Conservation (phyloP, 805 yeast genomes). For the Saccharomycopsis fermentans region DNA sequence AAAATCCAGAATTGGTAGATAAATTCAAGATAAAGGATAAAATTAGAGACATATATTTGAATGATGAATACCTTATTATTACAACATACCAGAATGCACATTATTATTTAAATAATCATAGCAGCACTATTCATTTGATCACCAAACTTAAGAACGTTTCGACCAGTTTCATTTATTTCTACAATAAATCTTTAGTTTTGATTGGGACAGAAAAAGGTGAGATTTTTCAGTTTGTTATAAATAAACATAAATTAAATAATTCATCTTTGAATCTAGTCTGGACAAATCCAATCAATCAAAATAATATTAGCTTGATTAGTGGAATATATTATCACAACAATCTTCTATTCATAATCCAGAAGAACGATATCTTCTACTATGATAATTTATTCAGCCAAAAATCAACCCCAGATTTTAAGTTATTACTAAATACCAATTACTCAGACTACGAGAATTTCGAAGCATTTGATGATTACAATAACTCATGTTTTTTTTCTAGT, state of each 20-base stretch:
- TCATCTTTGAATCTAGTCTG: slow-evolving; percentile 33
- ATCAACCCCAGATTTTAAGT: slow-evolving; percentile 20
- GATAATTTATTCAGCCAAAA: slow-evolving; percentile 19
- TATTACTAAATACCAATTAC: slow-evolving; percentile 21
- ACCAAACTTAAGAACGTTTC: slow-evolving; percentile 37
- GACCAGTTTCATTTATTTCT: slow-evolving; percentile 34
- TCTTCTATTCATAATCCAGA: slow-evolving; percentile 21
- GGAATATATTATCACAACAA: slow-evolving; percentile 20
- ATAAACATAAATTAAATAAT: slow-evolving; percentile 33
- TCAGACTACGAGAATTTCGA: slow-evolving; percentile 31
- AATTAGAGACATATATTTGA: slow-evolving; percentile 34
- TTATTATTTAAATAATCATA: slow-evolving; percentile 35
- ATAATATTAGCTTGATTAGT: slow-evolving; percentile 20
- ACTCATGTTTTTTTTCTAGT: slow-evolving; percentile 21
- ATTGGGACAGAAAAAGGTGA: slow-evolving; percentile 40
- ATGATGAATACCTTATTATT: slow-evolving; percentile 40
- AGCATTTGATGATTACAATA: slow-evolving; percentile 20
- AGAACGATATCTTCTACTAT: slow-evolving; percentile 27
- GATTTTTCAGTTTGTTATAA: slow-evolving; percentile 35
- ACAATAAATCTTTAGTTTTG: slow-evolving; percentile 25
- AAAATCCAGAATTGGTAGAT: slow-evolving; percentile 50
- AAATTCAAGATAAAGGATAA: slow-evolving; percentile 24
- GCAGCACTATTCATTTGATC: slow-evolving; percentile 33
- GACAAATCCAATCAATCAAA: slow-evolving; percentile 23
- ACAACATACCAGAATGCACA: slow-evolving; percentile 38